Percentiles rank a stretch among this genome's conserved stretches.
These are phyloP conservation scores for Ambrosiella xylebori DNA, from an alignment of 2,329 filamentous ascomycete genomes.

Conservation along the genomic window DNA sequence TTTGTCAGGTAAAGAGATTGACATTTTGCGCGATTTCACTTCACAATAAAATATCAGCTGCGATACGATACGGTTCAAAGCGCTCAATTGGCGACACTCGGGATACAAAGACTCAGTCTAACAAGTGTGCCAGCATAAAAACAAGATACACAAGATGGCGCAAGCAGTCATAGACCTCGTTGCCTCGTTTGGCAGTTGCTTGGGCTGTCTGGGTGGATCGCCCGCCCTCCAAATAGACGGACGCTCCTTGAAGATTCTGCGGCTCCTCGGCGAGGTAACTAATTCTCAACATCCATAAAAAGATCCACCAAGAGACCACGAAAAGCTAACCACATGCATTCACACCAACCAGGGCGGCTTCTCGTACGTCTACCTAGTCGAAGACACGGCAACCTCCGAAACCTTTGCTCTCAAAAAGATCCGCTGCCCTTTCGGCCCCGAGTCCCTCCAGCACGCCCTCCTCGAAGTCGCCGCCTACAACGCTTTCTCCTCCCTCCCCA, in stretches of 20 bases:
- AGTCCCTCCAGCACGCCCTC: conserved; percentile 86
- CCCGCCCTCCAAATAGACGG: conserved; percentile 91
- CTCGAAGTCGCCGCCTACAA: conserved; percentile 95
- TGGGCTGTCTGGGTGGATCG: conserved; percentile 89
- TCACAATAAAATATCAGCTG: no score
- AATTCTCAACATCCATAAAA: not conserved
- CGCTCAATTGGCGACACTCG: no score
- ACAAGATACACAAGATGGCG: conserved; percentile 38
- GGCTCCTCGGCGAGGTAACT: conserved; percentile 72
- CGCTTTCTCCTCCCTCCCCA: conserved; percentile 64
- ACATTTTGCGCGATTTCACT: no score
- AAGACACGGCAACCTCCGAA: conserved; percentile 68
- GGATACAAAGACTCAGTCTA: no score
- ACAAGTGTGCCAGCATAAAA: no score
- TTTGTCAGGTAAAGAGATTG: no score
- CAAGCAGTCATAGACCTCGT: conserved; percentile 76
- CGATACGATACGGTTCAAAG: no score
- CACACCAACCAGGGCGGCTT: conserved; percentile 59
- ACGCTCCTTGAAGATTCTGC: conserved; percentile 87
- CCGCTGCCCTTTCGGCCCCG: conserved; percentile 89
- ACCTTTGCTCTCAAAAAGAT: conserved; percentile 97
- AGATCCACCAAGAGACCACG: no score
- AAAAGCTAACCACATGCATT: not conserved
- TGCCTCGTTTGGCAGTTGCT: conserved; percentile 84
- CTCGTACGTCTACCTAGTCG: conserved; percentile 96